Percentiles rank a stretch among this genome's conserved stretches.
Conservation (phyloP, 129 eudicot species). For the Tanacetum coccineum region DNA sequence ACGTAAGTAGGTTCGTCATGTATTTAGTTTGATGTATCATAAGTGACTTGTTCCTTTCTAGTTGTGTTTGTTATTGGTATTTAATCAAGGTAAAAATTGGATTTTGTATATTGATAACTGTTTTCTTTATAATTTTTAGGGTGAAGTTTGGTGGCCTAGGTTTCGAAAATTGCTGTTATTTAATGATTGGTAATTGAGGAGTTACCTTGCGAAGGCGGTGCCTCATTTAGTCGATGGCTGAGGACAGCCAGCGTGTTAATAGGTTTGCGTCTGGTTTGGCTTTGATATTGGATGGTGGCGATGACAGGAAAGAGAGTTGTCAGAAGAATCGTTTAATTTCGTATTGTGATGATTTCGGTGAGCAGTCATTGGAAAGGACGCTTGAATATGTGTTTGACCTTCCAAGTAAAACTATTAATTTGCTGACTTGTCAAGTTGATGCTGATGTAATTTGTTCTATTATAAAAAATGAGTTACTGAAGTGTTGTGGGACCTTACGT, state of each 20-base stretch:
- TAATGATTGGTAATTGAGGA: constrained; percentile 1
- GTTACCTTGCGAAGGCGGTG: constrained; percentile 24
- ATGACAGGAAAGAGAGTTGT: constrained; percentile 54
- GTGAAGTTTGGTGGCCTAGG: constrained; percentile 15
- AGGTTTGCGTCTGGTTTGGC: constrained; percentile 83
- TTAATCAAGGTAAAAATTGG: neutral
- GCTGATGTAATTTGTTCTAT: constrained; percentile 50
- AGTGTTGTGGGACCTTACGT: constrained; percentile 28
- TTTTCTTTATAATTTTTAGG: constrained; percentile 23
- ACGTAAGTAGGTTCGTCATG: constrained; percentile 15
- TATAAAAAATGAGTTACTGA: constrained; percentile 45
- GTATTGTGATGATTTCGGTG: constrained; percentile 88
- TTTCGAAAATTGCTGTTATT: constrained; percentile 14
- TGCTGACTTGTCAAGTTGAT: constrained; percentile 48
- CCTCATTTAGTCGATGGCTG: constrained; percentile 52
- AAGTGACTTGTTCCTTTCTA: constrained; percentile 4
- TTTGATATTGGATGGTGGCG: constrained; percentile 55
- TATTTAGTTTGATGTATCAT: neutral
- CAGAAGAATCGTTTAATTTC: constrained; percentile 70
- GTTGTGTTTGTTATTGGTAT: constrained; percentile 6
- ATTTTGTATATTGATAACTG: constrained; percentile 9
- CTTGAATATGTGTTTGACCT: constrained; percentile 81
- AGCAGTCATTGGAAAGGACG: constrained; percentile 88
- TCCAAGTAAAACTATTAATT: constrained; percentile 53
- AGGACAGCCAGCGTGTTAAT: constrained; percentile 59